Base-by-base conservation (phyloP, 208 protist species). In the Crithidia thermophila region DNA sequence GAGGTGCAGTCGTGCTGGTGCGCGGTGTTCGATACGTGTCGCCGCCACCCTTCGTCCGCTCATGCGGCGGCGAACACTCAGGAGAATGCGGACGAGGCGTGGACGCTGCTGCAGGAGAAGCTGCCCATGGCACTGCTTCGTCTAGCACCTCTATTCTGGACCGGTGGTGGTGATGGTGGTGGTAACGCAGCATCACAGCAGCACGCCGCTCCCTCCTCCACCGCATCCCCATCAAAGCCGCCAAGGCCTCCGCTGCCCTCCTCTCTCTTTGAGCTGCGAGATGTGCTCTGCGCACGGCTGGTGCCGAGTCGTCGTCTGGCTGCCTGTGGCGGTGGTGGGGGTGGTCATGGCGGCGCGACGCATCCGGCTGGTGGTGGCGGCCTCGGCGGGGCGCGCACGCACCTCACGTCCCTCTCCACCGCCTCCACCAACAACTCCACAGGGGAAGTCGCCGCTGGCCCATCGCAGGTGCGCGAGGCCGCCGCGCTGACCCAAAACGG, bases 81-180 rank as follows among this genome's bases (percentile, higher is more conserved):
- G 30, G 21, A 3, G 39, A 33, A 28, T 25, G 27, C 20, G 42
- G 68, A 61, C n/a, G 46, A 30, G 21, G 57, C 59, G 8, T 36
- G 42, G 5, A 51, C 59, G 18, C 30, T 66, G 36, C 13, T 66
- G 58, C 8, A 18, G 9, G 40, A 45, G 43, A 58, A 42, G 50
- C 50, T 73, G 50, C 67, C 67, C 21, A 53, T 66, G 33, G 53
- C 61, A 60, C 45, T 75, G 60, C 30, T 75, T 37, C 68, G 68
- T 0, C 68, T 68, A 1, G 68, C 68, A 27, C 68, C 68, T 25
- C 68, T 34, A 10, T 57, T 45, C 28, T 75, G 68, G 60, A 75
- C 25, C n/a, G 53, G 60, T 18, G 60, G 23, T 8, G 42, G 28
- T n/a, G n/a, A n/a, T n/a, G n/a, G n/a, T n/a, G n/a, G n/a, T n/a